Base-by-base conservation (phyloP, 2,329 filamentous ascomycete species). In the Calonectria fujianensis region DNA sequence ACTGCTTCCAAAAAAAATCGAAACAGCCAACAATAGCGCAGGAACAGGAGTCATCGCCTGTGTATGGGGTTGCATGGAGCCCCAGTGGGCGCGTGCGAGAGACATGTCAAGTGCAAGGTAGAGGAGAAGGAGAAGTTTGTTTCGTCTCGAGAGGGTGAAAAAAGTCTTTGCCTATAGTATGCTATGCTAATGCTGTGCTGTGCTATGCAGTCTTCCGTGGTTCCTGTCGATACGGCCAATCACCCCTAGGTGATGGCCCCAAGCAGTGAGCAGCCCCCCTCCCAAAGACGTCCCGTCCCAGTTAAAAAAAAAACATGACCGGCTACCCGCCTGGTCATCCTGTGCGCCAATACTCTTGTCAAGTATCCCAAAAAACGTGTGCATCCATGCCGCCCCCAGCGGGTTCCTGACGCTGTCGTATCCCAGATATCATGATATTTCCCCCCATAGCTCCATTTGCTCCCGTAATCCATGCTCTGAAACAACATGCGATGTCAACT, bases 401-500 rank as follows among this genome's bases (percentile, higher is more conserved):
- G 65, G 69, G 64, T 76, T 65, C 66, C 68, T 68, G 74, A 76
- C 72, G 73, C 74, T 78, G 74, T 81, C 80, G 78, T 83, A 57
- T 83, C 81, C 82, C 81, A 79, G 78, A 74, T 80, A 79, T 83
- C 82, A 80, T 83, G 65, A 81, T 79, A 77, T 78, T 77, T 61
- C 75, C 80, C 79, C 68, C 78, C 73, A 76, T 78, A 69, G 75
- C 76, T 77, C 78, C 74, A 71, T 72, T 79, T 81, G 81, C 79
- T 82, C 82, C 82, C 81, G 73, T 76, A 78, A 83, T 81, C 82
- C 83, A 83, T 84, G 82, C 80, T 80, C 80, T 81, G 81, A 82
- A 84, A 80, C 77, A 82, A 78, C 78, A 80, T 80, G 77, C 77
- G 76, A 80, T 79, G 76, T 79, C 82, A 82, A 82, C 77, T 80